Evolutionary conservation across 192 early-diverging fungal genomes (phyloP).

Genomic region (Glomus cerebriforme): DNA sequence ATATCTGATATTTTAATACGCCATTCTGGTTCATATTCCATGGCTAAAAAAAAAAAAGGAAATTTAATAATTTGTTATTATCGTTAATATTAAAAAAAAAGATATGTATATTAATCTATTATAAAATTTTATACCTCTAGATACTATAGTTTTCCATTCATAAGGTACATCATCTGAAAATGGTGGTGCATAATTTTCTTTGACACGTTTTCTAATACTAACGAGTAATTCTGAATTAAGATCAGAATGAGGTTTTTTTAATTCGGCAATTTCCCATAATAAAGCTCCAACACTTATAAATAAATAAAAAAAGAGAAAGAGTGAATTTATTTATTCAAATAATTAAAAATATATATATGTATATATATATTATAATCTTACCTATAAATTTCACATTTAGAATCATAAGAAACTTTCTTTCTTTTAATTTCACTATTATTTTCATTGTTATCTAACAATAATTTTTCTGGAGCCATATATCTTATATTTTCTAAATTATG

Average conservation of each 20-base stretch:
- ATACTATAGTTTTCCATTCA: neutral
- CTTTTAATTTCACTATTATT: neutral
- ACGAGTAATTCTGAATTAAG: neutral
- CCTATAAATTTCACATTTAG: constrained; percentile 23
- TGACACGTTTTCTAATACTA: neutral
- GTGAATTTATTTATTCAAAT: neutral
- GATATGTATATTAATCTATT: no score
- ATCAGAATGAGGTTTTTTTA: neutral
- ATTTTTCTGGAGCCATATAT: constrained; percentile 23
- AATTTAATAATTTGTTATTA: no score
- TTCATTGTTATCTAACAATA: neutral
- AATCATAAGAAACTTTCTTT: neutral
- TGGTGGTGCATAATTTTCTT: neutral
- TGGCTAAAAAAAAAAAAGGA: neutral
- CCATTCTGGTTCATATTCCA: neutral
- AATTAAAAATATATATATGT: no score
- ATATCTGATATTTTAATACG: neutral
- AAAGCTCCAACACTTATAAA: constrained; percentile 18
- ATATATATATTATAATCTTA: no score
- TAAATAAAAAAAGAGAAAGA: neutral
- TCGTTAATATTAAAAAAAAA: no score
- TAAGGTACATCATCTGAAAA: neutral
- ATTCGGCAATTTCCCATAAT: constrained; percentile 24
- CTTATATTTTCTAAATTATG: constrained; percentile 9
- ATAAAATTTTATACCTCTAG: neutral